Base-by-base conservation (phyloP, 2,329 filamentous ascomycete species). In the Claviceps spartinae region DNA sequence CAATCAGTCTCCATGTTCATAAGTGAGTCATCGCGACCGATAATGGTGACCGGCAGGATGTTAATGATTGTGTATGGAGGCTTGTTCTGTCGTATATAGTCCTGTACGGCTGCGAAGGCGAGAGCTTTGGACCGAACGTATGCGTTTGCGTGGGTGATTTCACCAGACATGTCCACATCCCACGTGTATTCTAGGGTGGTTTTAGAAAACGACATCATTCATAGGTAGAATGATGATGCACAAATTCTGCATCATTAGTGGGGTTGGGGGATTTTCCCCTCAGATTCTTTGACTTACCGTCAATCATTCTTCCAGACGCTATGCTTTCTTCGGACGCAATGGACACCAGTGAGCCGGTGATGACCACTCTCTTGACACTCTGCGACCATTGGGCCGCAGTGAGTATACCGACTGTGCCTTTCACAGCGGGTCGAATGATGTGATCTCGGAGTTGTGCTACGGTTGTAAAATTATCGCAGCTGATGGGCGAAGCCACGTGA, bases 351-450 rank as follows among this genome's bases (percentile, higher is more conserved):
- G 69, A 72, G 5, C 63, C 67, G 2, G 72, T 74, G 48, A 75
- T 68, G 18, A 74, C 66, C 8, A 74, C 57, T 14, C 67, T 63
- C 52, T 65, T 62, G n/a, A 75, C 61, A 0, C 58, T 62, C 1
- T 58, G 54, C 5, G 52, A 53, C 50, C 65, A 65, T 16, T 59
- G 45, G 1, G 70, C 71, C 0, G 69, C 61, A 24, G 66, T 55
- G 2, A 74, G 61, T 6, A 73, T 62, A 5, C 59, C 59, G 4
- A 63, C 49, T 0, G 67, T 72, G 20, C 66, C 67, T 47, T 64
- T 60, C 34, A 72, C 58, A 20, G 66, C 63, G 1, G 67, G 65
- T 18, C 60, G 53, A 14, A 69, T 57, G 14, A 53, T 7, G 56
- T 61, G 38, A 56, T 49, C 24, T 20, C 30, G 16, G n/a, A 34